phyloP scores from a whole-genome alignment of 2,329 filamentous ascomycete species.

The Coniochaeta sp. region DNA sequence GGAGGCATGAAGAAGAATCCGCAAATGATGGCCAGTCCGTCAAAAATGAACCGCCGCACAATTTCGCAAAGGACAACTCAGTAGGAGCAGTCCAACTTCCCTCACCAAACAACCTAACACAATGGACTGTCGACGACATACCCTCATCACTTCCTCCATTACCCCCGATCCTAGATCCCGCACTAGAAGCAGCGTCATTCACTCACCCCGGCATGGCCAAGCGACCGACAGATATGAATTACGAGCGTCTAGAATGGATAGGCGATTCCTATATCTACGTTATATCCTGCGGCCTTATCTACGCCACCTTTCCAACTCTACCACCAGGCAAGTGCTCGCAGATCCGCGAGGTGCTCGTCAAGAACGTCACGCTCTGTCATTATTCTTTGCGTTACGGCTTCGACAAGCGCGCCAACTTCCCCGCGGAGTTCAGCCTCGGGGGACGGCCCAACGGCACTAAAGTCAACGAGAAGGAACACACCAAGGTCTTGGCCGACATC shows the following conservation, averaged over 20 bases:
- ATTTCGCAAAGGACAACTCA: neutral
- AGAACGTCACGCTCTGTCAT: constrained; percentile 67
- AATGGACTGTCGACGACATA: constrained; percentile 45
- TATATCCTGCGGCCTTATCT: constrained; percentile 63
- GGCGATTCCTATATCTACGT: constrained; percentile 69
- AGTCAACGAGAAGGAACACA: constrained; percentile 42
- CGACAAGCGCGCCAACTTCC: constrained; percentile 54
- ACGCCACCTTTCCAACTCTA: constrained; percentile 58
- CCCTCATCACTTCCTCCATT: constrained; percentile 44
- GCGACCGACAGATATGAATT: constrained; percentile 39
- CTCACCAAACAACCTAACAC: constrained; percentile 24
- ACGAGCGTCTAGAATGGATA: constrained; percentile 82
- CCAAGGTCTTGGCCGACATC: constrained; percentile 75
- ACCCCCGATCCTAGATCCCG: constrained; percentile 51
- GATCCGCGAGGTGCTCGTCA: constrained; percentile 70
- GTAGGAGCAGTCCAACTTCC: constrained; percentile 3
- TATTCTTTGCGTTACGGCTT: constrained; percentile 68
- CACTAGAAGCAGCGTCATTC: constrained; percentile 56
- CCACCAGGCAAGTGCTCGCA: constrained; percentile 64
- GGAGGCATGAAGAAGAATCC: neutral
- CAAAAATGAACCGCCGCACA: neutral
- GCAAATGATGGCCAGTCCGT: neutral
- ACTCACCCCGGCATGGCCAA: constrained; percentile 50
- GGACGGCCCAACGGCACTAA: constrained; percentile 27
- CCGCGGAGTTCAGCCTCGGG: constrained; percentile 30